Base-by-base conservation (phyloP, 257 asterid species). In the Ligustrum vulgare region DNA sequence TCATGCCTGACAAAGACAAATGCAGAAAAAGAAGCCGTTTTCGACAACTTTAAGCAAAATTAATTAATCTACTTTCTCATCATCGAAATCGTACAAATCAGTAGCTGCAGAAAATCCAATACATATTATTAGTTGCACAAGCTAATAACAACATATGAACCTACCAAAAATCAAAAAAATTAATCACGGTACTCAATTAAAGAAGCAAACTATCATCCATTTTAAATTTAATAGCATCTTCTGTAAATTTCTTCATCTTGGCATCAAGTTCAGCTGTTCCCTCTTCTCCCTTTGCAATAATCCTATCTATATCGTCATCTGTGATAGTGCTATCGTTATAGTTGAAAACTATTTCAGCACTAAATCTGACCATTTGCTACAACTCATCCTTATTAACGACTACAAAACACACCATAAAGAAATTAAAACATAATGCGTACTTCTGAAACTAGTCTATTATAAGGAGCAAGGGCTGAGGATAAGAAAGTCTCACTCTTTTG, bases 191-290 rank as follows among this genome's bases (percentile, higher is more conserved):
- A 72, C 69, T 47, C 41, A 47, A 76, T 34, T 22, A 69, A 22
- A 70, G 70, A 79, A 80, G 67, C 99, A 66, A 86, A 93, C 99
- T 76, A 83, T 95, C 99, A 31, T 95, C 99, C 99, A 95, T 90
- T 82, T 95, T 95, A 76, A 95, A 95, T 77, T 89, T 91, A 89
- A 95, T 93, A 75, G 99, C 99, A 80, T 95, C 99, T 89, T 95
- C 99, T 0, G 99, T 95, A 76, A 95, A 95, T 79, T 89, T 93
- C 76, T 93, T 95, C 99, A 93, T 95, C 90, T 95, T 95, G 54
- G 98, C 99, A 86, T 93, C 97, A 80, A 95, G 99, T 74, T 89
- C 99, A 80, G 98, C 97, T 41, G 99, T 95, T 67, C 97, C 92
- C 85, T 95, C 99, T 89, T 95, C 98, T 82, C 99, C 99, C 85